A percentile compares a stretch with the other conserved stretches of the same genome.
These are phyloP conservation scores for Centaurea solstitialis DNA, from an alignment of 129 eudicot genomes.

Conservation along the genomic window DNA sequence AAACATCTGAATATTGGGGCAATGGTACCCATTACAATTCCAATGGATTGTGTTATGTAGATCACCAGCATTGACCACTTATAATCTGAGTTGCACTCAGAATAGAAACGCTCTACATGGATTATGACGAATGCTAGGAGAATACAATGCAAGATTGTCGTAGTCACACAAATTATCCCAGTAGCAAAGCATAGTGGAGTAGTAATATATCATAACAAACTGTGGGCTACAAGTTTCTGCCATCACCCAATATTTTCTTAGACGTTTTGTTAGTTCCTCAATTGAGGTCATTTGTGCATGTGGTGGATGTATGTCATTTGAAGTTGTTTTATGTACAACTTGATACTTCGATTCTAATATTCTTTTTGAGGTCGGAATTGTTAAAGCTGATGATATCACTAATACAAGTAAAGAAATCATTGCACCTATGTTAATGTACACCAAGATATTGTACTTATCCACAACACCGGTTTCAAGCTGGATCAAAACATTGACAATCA, in stretches of 20 bases:
- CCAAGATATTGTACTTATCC: too few relatives aligned
- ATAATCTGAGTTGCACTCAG: too few relatives aligned
- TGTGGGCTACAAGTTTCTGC: background rate
- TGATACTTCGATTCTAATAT: conserved; percentile 26
- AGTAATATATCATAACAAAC: background rate
- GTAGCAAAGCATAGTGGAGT: background rate
- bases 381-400: conserved; percentile 15
- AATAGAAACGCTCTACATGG: too few relatives aligned
- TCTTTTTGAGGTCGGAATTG: conserved; percentile 16
- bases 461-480: too few relatives aligned
- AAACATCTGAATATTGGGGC: too few relatives aligned
- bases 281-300: background rate
- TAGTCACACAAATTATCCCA: background rate
- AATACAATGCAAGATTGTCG: background rate
- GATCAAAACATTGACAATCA: too few relatives aligned
- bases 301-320: background rate
- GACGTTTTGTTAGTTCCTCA: background rate
- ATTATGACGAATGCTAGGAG: too few relatives aligned
- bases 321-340: conserved; percentile 1
- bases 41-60: too few relatives aligned
- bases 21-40: too few relatives aligned
- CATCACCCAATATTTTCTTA: background rate
- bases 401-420: conserved; percentile 22
- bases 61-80: too few relatives aligned
- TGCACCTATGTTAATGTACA: background rate